A percentile compares a stretch with the other conserved stretches of the same genome.
phyloP scores from a whole-genome alignment of 1,139 yeast species.

The Suhomyces bolitotheri region DNA sequence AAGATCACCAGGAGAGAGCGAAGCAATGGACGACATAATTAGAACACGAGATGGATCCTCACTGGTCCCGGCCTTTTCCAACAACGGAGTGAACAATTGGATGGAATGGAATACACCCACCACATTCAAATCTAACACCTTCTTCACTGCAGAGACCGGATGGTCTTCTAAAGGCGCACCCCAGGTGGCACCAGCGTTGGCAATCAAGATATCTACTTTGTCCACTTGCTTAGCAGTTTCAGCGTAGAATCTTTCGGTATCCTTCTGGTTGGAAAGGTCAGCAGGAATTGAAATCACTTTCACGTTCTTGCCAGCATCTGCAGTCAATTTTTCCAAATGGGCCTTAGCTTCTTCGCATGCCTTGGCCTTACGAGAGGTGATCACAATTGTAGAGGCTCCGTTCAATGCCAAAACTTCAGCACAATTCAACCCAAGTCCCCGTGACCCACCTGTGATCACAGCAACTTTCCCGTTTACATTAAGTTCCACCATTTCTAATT shows the following conservation, averaged over 20 bases:
- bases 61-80: slow-evolving; percentile 53
- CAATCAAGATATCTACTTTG: slow-evolving; percentile 63
- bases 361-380: slow-evolving; percentile 64
- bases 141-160: slow-evolving; percentile 61
- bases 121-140: slow-evolving; percentile 64
- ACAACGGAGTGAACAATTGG: slow-evolving; percentile 59
- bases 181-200: slow-evolving; percentile 85
- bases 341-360: slow-evolving; percentile 64
- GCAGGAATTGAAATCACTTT: slow-evolving; percentile 58
- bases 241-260: slow-evolving; percentile 48
- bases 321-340: slow-evolving; percentile 49
- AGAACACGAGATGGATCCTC: slow-evolving; percentile 68
- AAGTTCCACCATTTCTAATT: slow-evolving; percentile 39
- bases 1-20: slow-evolving; percentile 46
- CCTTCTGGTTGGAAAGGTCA: slow-evolving; percentile 56
- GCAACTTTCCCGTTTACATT: slow-evolving; percentile 67
- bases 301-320: slow-evolving; percentile 42
- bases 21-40: slow-evolving; percentile 66
- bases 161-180: slow-evolving; percentile 66
- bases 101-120: slow-evolving; percentile 72
- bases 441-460: slow-evolving; percentile 75
- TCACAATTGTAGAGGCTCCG: slow-evolving; percentile 64
- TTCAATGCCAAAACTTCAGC: slow-evolving; percentile 65
- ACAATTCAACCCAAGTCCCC: slow-evolving; percentile 72
- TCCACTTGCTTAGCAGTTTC: slow-evolving; percentile 43